Conservation (phyloP, 257 asterid species). For the Lycium ferocissimum region DNA sequence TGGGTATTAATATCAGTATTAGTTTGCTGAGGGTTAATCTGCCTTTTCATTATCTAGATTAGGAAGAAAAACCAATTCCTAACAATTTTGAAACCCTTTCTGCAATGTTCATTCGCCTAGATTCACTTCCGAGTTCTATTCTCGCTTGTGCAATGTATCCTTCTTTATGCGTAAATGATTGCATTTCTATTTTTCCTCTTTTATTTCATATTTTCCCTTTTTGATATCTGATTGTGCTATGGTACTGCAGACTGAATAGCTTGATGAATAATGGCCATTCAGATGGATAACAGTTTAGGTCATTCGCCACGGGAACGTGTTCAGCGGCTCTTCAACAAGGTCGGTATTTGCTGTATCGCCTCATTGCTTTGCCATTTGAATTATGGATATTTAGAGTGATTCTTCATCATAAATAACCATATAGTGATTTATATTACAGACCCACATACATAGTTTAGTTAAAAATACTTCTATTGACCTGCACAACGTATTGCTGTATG, state of each 20-base stretch:
- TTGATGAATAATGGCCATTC: conserved; percentile 77
- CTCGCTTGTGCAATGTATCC: conserved; percentile 5
- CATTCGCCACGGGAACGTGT: conserved; percentile 67
- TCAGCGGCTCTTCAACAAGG: conserved; percentile 82
- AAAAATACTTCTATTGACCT: not conserved
- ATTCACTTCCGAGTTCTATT: not conserved
- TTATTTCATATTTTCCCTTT: not conserved
- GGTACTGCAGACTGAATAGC: conserved; percentile 10
- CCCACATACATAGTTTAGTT: not conserved
- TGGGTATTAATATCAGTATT: conserved; percentile 15
- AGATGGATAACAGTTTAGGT: conserved; percentile 74
- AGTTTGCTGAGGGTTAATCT: conserved; percentile 13
- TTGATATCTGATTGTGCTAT: conserved; percentile 17
- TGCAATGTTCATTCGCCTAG: conserved; percentile 1
- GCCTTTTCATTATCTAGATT: not conserved
- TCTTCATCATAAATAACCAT: not conserved
- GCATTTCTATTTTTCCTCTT: not conserved
- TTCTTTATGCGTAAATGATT: conserved; percentile 19
- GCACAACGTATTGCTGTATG: not conserved
- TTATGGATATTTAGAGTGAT: conserved; percentile 17
- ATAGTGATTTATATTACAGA: not conserved
- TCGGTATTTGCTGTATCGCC: conserved; percentile 31
- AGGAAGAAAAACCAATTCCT: not conserved
- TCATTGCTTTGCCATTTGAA: not conserved
- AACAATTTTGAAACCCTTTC: conserved; percentile 10